Base-by-base conservation (phyloP, 106 monocot species). In the Allium sativum region DNA sequence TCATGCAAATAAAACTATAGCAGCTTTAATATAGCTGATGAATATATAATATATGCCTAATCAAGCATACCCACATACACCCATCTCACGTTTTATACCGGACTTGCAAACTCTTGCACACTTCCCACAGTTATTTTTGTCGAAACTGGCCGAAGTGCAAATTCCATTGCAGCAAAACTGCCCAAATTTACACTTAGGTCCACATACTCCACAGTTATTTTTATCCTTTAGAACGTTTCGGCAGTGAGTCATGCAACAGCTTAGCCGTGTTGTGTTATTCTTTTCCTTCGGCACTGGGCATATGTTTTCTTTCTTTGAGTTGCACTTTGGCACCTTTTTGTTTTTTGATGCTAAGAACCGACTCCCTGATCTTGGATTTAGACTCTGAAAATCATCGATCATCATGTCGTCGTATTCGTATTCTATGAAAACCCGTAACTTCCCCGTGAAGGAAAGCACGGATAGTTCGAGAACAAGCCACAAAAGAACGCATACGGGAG, bases 201-300 rank as follows among this genome's bases (percentile, higher is more conserved):
- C 77, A 68, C 88, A 88, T 4, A 14, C 19, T 4, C 88, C 84
- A 68, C 88, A 84, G 71, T 89, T 76, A 75, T 67, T 78, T 8
- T 73, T 64, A 42, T 82, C 82, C 21, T 59, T 21, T 20, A 75
- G 73, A 48, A 79, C 53, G 45, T 78, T 58, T 4, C 59, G 59
- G 61, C 87, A 87, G 21, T 53, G 59, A 40, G 50, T 74, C 53
- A 66, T 70, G 56, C 87, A 79, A 66, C 87, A 87, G 56, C 48
- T 58, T 1, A 66, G 65, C 19, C 72, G 74, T 41, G 65, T 41
- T 7, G 20, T 60, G 40, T 21, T 66, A 11, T 45, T 51, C 67
- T 19, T 74, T 15, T 59, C 70, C 3, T 16, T 21, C 0, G 18
- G 17, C 6, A 52, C 56, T 0, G 57, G 19, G 56, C 84, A 84